Evolutionary conservation across 1,139 yeast genomes (phyloP), one percentile per base, ranked within the genome.

Genomic region (Nakaseomyces nivariensis): DNA sequence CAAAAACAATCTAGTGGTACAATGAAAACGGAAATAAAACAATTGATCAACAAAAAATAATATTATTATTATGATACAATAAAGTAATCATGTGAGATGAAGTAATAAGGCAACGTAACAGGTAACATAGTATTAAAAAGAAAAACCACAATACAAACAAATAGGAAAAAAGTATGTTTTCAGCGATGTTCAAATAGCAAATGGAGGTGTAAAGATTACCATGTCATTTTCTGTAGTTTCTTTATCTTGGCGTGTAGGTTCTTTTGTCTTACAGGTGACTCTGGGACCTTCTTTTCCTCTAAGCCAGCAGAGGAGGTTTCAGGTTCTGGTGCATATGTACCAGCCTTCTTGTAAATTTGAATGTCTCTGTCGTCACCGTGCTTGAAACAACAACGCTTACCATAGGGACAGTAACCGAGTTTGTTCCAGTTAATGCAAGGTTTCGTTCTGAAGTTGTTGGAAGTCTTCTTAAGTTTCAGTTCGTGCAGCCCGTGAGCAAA

Each of bases 401-500:
- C 96, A 67, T 89, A 89, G 48, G 95, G 80, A 66, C 97, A 89
- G 49, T 79, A 72, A 25, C 96, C 96, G 50, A 75, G 77, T 64
- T 83, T 84, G 40, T 81, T 64, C 96, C 96, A 89, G 67, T 89
- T 89, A 56, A 81, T 84, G 70, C 97, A 89, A 25, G 94, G 87
- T 70, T 88, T 89, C 29, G 96, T 85, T 64, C 96, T 79, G 85
- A 94, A 89, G 63, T 88, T 89, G 52, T 85, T 80, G 13, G 92
- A 85, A 53, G 95, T 76, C 54, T 81, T 84, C 47, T 87, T 81
- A 22, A 67, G 61, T 66, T 87, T 86, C 60, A 89, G 72, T 65
- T 89, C 97, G 51, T 76, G 71, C 43, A 78, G 75, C 25, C 97
- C 97, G 61, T 89, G 97, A 7, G 97, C 97, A 74, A 89, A 89